Conservation (phyloP, 2,329 filamentous ascomycete species). For the Aspergillus pseudoviridinutans region DNA sequence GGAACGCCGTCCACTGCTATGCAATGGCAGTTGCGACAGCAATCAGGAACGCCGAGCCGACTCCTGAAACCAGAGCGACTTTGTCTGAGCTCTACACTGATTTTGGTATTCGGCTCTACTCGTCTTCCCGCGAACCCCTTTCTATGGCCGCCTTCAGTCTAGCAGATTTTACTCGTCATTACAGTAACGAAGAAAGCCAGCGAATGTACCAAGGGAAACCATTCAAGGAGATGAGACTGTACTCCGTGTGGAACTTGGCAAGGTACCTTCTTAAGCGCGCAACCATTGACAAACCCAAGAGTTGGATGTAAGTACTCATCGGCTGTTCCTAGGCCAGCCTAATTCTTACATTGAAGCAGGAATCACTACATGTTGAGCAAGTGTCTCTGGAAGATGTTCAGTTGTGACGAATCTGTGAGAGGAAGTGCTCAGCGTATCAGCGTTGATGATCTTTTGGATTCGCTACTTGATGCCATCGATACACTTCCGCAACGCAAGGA, state of each 20-base stretch:
- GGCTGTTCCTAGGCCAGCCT: neutral
- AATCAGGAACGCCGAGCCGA: conserved; percentile 53
- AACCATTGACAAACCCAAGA: conserved; percentile 54
- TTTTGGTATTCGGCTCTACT: conserved; percentile 65
- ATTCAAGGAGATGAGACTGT: conserved; percentile 56
- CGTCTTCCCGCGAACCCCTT: conserved; percentile 65
- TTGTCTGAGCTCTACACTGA: conserved; percentile 65
- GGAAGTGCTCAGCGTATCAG: conserved; percentile 32
- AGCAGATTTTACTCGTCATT: conserved; percentile 59
- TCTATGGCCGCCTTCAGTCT: conserved; percentile 63
- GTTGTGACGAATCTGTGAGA: conserved; percentile 40
- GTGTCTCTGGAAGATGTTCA: conserved; percentile 68
- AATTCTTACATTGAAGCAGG: conserved; percentile 33
- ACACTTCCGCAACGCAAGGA: conserved; percentile 59
- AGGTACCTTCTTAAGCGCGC: conserved; percentile 58
- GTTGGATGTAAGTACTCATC: conserved; percentile 55
- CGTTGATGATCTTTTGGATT: conserved; percentile 51
- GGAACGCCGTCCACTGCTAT: conserved; percentile 78
- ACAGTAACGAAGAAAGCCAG: conserved; percentile 50
- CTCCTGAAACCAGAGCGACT: conserved; percentile 51
- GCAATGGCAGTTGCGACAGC: conserved; percentile 64
- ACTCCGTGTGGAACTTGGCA: conserved; percentile 63
- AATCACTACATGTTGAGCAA: conserved; percentile 68
- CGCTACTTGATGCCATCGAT: conserved; percentile 58
- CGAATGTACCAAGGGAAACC: conserved; percentile 56